Conservation (phyloP, 2,329 filamentous ascomycete genomes). For the Rhynchosporium secalis region DNA sequence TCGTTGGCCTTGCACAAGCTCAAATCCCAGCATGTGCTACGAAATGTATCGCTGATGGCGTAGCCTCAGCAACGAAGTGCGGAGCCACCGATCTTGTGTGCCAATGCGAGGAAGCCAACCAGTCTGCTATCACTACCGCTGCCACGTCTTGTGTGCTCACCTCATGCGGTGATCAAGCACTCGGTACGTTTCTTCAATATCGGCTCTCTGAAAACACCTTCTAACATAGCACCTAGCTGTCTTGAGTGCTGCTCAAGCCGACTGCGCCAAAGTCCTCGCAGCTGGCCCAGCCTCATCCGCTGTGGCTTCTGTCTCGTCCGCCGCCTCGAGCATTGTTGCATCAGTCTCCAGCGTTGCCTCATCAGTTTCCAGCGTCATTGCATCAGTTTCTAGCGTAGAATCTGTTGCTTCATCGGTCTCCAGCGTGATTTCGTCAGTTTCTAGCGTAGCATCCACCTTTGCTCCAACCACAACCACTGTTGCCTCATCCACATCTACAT, state of each 20-base stretch:
- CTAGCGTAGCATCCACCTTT: not conserved
- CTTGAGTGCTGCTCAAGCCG: slow-evolving; percentile 18
- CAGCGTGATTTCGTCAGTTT: not conserved
- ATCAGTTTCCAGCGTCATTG: not conserved
- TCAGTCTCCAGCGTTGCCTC: not conserved
- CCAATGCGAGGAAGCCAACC: slow-evolving; percentile 29
- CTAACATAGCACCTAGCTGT: slow-evolving; percentile 18
- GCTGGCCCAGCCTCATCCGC: slow-evolving; percentile 1
- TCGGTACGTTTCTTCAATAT: slow-evolving; percentile 19
- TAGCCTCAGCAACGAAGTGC: slow-evolving; percentile 28
- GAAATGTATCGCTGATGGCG: slow-evolving; percentile 29
- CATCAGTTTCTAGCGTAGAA: not conserved
- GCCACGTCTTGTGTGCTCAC: slow-evolving; percentile 31
- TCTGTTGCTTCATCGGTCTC: not conserved
- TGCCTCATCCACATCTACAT: not conserved
- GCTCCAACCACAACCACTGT: not conserved
- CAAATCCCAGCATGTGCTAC: slow-evolving; percentile 31
- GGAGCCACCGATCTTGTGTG: slow-evolving; percentile 25
- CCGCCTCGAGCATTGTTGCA: not conserved
- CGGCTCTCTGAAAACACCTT: not conserved
- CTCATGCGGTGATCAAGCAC: slow-evolving; percentile 25
- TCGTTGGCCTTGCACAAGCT: slow-evolving; percentile 22
- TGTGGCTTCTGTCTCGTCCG: not conserved
- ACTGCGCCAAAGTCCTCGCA: slow-evolving; percentile 14
- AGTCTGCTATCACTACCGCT: slow-evolving; percentile 25